Conservation (phyloP, 176 grass and related monocot species). For the Paspalum notatum region DNA sequence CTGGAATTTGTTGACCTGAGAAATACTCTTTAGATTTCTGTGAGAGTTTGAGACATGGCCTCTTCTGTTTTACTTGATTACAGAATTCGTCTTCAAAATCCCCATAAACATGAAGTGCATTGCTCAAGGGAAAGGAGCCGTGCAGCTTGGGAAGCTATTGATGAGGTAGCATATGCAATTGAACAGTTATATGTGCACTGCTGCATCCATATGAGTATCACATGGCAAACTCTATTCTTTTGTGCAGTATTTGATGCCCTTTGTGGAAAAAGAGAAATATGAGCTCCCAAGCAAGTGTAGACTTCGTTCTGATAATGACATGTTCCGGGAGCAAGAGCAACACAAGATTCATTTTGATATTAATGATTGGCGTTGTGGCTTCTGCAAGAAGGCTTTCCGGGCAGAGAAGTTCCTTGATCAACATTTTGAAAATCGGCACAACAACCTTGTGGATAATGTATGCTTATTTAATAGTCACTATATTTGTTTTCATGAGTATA, state of each 20-base stretch:
- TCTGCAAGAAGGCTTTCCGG: conserved; percentile 94
- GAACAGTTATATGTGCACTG: conserved; percentile 24
- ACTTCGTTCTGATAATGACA: conserved; percentile 77
- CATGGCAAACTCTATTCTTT: conserved; percentile 14
- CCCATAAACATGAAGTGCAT: conserved; percentile 65
- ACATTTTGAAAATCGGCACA: conserved; percentile 93
- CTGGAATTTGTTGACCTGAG: background rate
- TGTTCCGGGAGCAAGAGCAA: conserved; percentile 92
- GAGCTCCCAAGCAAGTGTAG: conserved; percentile 81
- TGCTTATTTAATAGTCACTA: conserved; percentile 22
- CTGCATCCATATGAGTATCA: conserved; percentile 25
- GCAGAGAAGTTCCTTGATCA: conserved; percentile 97
- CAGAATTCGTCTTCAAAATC: conserved; percentile 71
- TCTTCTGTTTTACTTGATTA: conserved; percentile 37
- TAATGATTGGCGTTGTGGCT: conserved; percentile 93
- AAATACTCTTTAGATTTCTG: background rate
- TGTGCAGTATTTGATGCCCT: conserved; percentile 94
- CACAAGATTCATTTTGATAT: conserved; percentile 89
- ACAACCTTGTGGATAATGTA: conserved; percentile 80
- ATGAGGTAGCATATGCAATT: conserved; percentile 64
- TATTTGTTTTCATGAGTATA: background rate
- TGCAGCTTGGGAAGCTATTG: conserved; percentile 80
- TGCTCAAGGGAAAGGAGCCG: conserved; percentile 96
- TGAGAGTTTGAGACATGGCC: conserved; percentile 26
- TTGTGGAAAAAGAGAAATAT: conserved; percentile 88